phyloP scores from a whole-genome alignment of 2,329 filamentous ascomycete genomes.

The Dactylonectria estremocensis region DNA sequence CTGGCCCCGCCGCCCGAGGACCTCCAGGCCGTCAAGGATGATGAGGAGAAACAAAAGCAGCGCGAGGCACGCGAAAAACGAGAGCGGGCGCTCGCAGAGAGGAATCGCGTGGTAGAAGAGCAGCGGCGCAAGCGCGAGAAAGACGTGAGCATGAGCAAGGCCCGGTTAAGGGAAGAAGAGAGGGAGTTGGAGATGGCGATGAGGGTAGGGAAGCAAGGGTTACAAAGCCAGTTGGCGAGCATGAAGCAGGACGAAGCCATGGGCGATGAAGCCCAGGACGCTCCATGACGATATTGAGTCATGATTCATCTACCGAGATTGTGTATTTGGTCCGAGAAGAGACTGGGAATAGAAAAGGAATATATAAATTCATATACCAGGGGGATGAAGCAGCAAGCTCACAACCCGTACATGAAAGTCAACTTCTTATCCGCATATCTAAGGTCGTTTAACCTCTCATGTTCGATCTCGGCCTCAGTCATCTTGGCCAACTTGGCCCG shows the following conservation, averaged over 20 bases:
- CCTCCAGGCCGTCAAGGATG: constrained; percentile 59
- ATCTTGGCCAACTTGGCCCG: constrained; percentile 34
- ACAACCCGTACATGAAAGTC: constrained; percentile 48
- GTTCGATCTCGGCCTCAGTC: constrained; percentile 44
- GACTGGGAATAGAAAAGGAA: background rate
- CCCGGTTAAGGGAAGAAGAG: constrained; percentile 76
- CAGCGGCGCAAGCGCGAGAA: constrained; percentile 73
- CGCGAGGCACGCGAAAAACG: constrained; percentile 69
- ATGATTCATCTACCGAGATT: constrained; percentile 18
- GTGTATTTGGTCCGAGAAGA: background rate
- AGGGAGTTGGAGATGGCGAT: constrained; percentile 78
- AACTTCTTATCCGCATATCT: constrained; percentile 49
- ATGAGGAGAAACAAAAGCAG: constrained; percentile 65
- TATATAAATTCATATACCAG: background rate
- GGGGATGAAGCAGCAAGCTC: background rate
- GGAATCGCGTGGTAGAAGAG: constrained; percentile 74
- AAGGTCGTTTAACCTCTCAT: constrained; percentile 43
- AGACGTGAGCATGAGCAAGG: constrained; percentile 73
- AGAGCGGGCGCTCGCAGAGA: constrained; percentile 77
- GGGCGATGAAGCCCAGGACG: constrained; percentile 35
- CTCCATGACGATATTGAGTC: constrained; percentile 34
- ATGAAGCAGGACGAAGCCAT: constrained; percentile 43
- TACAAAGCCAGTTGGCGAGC: constrained; percentile 71
- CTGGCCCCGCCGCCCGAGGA: constrained; percentile 72
- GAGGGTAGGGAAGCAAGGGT: constrained; percentile 76